phyloP scores from a whole-genome alignment of 345 rosid genomes.

The Mallotus nudiflorus region DNA sequence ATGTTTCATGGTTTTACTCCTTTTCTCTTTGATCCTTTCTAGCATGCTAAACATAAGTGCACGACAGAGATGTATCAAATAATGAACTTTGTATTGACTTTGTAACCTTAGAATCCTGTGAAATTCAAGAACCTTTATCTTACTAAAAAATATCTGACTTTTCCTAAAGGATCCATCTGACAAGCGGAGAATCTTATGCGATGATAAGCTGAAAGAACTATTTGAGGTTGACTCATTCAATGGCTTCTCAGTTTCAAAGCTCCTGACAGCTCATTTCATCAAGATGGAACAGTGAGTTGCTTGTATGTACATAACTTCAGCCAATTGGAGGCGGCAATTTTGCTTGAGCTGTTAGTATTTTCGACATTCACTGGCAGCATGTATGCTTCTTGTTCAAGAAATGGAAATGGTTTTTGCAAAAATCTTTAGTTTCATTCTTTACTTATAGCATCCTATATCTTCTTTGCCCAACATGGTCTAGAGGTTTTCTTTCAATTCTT shows the following conservation, averaged over 20 bases:
- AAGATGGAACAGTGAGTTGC: constrained; percentile 48
- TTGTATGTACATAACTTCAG: constrained; percentile 22
- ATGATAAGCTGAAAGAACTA: constrained; percentile 62
- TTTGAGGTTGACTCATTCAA: constrained; percentile 53
- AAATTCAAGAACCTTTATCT: constrained; percentile 7
- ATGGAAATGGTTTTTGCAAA: constrained; percentile 19
- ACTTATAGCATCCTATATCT: background rate
- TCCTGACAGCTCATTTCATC: constrained; percentile 50
- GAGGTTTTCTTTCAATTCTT: background rate
- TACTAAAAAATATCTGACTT: constrained; percentile 9
- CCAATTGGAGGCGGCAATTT: constrained; percentile 42
- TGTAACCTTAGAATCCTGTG: background rate
- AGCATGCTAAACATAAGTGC: background rate
- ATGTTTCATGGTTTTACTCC: background rate
- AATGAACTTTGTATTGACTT: background rate
- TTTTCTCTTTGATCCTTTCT: background rate
- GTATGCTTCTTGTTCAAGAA: constrained; percentile 19
- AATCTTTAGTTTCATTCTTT: background rate
- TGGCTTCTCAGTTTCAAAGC: constrained; percentile 49
- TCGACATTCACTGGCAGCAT: constrained; percentile 15
- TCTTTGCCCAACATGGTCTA: background rate
- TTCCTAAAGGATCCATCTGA: constrained; percentile 54
- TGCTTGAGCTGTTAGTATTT: constrained; percentile 25
- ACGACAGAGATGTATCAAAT: background rate
- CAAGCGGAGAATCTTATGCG: constrained; percentile 51